Evolutionary conservation across 2,329 filamentous ascomycete genomes (phyloP).

Genomic region (Coniella vitis): DNA sequence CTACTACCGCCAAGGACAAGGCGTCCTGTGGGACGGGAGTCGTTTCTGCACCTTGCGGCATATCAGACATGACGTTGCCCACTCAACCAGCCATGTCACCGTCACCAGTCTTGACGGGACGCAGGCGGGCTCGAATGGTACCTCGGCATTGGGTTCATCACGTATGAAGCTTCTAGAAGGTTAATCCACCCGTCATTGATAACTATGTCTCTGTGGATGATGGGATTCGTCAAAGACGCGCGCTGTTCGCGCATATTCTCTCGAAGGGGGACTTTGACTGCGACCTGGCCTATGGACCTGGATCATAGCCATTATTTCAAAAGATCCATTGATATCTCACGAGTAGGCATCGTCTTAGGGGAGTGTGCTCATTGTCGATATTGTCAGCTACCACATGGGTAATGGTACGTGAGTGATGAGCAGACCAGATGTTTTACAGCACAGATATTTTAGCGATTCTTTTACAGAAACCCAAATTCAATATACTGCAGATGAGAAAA

Average conservation of each 20-base stretch:
- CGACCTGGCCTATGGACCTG: not conserved
- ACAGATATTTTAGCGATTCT: not conserved
- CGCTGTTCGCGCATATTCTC: no score
- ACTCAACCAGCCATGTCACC: not conserved
- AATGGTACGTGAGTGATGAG: slow-evolving; percentile 1
- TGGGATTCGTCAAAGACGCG: no score
- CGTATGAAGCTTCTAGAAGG: not conserved
- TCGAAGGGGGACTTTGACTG: not conserved
- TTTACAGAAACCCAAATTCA: not conserved
- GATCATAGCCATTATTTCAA: slow-evolving; percentile 1
- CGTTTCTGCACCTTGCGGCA: not conserved
- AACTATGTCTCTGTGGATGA: no score
- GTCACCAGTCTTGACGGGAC: not conserved
- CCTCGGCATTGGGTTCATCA: slow-evolving; percentile 2
- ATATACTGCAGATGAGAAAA: slow-evolving; percentile 5
- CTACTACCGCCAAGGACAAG: not conserved
- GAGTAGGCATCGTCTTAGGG: slow-evolving; percentile 12
- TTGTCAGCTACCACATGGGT: slow-evolving; percentile 10
- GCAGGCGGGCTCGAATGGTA: not conserved
- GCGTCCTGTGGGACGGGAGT: not conserved
- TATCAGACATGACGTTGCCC: not conserved
- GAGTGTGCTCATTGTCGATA: slow-evolving; percentile 7
- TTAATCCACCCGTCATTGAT: no score
- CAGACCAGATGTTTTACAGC: not conserved
- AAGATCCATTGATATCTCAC: slow-evolving; percentile 15